Conservation (phyloP, 352 stramenopile species). For the Lagenidium giganteum region DNA sequence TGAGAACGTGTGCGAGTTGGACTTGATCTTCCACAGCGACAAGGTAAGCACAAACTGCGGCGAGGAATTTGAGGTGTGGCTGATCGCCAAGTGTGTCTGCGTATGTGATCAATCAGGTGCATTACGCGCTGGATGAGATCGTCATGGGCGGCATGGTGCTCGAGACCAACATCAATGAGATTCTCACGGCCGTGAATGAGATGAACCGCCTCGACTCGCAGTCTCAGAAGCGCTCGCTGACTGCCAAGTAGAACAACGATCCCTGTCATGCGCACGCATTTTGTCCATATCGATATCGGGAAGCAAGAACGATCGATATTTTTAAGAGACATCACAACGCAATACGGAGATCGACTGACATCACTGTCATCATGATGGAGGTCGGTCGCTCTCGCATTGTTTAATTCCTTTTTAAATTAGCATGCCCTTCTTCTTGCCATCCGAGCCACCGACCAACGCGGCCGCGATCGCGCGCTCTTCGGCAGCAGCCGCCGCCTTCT, state of each 20-base stretch:
- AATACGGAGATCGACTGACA: background rate
- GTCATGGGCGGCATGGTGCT: constrained; percentile 99
- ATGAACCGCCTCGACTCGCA: constrained; percentile 93
- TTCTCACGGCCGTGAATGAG: constrained; percentile 96
- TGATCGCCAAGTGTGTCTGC: background rate
- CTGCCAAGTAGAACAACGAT: constrained; percentile 67
- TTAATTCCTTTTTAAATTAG: constrained; percentile 54
- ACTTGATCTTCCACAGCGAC: constrained; percentile 99
- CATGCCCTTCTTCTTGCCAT: constrained; percentile 43
- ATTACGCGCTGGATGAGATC: constrained; percentile 98
- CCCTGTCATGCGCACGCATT: too few relatives aligned
- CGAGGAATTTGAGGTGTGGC: background rate
- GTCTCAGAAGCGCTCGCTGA: constrained; percentile 73
- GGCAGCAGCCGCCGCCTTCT: constrained; percentile 13
- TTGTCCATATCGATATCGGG: too few relatives aligned
- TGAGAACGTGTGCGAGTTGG: constrained; percentile 99
- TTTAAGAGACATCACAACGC: background rate
- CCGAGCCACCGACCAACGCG: constrained; percentile 6
- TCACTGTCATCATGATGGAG: background rate
- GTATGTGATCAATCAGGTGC: constrained; percentile 30
- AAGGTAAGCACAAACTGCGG: constrained; percentile 41
- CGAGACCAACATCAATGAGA: constrained; percentile 98
- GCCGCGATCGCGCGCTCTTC: constrained; percentile 22
- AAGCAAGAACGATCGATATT: background rate
- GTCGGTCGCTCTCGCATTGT: too few relatives aligned